Base-by-base conservation (phyloP, 495 filamentous ascomycete species). In the Aspergillus ellipticus region DNA sequence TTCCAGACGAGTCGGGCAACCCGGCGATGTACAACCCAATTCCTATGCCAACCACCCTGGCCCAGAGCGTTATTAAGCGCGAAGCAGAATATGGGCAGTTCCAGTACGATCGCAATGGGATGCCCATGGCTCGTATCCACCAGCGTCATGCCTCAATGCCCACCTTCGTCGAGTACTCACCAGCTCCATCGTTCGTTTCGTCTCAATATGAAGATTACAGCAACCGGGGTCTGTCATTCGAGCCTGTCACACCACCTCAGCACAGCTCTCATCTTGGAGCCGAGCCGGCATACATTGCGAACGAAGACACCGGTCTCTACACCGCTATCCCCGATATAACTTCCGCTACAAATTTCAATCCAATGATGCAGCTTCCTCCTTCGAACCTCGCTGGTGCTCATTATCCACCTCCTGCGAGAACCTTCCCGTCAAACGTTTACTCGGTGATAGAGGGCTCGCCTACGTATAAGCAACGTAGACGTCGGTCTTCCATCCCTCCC, bases 151-250 rank as follows among this genome's bases (percentile, higher is more conserved):
- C 92, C 42, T 97, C 95, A 1, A 96, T 97, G 91, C 94, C 94
- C 17, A 89, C 92, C 9, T 98, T 93, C 62, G 85, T 97, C 74
- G 94, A 98, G 71, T 98, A 96, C 78, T 98, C 94, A 11, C 94
- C 94, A 29, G 94, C 94, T 1, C 94, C 94, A 3, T 97, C 94
- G 2, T 97, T 97, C 64, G 91, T 96, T 21, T 97, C 95, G 5
- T 97, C 95, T 5, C 90, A 95, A 61, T 95, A 89, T 59, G 93
- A 97, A 67, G 92, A 97, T 63, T 98, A 97, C 78, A 96, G 92
- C 82, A 91, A 92, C 65, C 88, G 95, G 33, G 94, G 91, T 24
- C 83, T 97, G 56, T 97, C 95, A 4, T 98, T 89, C 69, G 94
- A 98, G 77, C 94, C 94, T 17, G 80, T 97, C 55, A 98, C 94